A percentile compares a stretch with the other conserved stretches of the same genome.
Conservation (phyloP, 768 basidiomycete species). For the Pleurotus djamor region DNA sequence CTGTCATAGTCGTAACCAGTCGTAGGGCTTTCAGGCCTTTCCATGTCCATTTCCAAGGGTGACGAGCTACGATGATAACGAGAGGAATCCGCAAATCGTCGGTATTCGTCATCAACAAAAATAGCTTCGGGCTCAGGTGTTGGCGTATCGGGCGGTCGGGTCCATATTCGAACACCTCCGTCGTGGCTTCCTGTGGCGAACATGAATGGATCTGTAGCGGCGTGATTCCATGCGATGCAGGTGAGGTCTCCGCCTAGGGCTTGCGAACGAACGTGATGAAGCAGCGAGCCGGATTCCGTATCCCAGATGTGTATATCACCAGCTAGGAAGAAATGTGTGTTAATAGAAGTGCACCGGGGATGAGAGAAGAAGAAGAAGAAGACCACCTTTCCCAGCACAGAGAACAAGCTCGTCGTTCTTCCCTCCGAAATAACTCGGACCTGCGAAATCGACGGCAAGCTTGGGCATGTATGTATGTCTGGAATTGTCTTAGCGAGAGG, state of each 20-base stretch:
- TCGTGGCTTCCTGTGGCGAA: constrained; percentile 79
- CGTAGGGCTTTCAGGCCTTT: constrained; percentile 4
- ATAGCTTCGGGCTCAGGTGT: neutral
- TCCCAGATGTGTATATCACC: constrained; percentile 90
- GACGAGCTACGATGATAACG: neutral
- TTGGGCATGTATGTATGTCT: constrained; percentile 79
- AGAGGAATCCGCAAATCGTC: neutral
- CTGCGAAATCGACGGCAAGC: constrained; percentile 67
- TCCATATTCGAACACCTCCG: constrained; percentile 75
- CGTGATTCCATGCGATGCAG: constrained; percentile 79
- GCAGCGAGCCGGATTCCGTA: constrained; percentile 68
- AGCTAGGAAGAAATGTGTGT: constrained; percentile 34
- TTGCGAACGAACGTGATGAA: constrained; percentile 70
- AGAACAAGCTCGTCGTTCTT: constrained; percentile 76
- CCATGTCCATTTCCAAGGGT: constrained; percentile 4
- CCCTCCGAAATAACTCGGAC: constrained; percentile 82
- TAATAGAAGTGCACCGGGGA: neutral
- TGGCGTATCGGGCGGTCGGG: constrained; percentile 26
- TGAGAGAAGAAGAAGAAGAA: neutral
- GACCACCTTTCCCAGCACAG: constrained; percentile 70
- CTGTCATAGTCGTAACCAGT: constrained; percentile 3
- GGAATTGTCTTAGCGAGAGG: neutral
- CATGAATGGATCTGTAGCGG: constrained; percentile 63
- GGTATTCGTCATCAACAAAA: neutral
- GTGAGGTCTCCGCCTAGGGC: constrained; percentile 69